These are phyloP conservation scores for Lentinula raphanica DNA, from an alignment of 768 basidiomycete genomes.

Conservation along the genomic window DNA sequence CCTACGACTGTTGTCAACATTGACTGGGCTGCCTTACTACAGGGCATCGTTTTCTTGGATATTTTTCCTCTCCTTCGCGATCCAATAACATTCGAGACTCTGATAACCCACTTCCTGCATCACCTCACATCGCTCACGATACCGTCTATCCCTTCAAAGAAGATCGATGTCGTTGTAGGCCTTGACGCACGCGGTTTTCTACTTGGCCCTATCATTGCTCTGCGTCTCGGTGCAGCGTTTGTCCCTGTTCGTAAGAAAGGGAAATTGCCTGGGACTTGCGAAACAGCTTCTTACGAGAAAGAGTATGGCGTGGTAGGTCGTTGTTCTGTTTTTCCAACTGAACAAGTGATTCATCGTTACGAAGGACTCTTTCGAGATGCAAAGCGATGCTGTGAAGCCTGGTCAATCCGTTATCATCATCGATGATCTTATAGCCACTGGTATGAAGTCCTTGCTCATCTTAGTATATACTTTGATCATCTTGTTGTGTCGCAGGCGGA, in stretches of 20 bases:
- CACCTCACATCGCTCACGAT: slow-evolving; percentile 80
- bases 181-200: slow-evolving; percentile 96
- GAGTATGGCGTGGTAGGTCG: slow-evolving; percentile 84
- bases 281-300: slow-evolving; percentile 75
- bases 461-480: not conserved
- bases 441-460: slow-evolving; percentile 33
- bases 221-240: slow-evolving; percentile 88
- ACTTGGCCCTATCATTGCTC: slow-evolving; percentile 86
- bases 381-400: slow-evolving; percentile 73
- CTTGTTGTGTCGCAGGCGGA: slow-evolving; percentile 51
- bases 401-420: slow-evolving; percentile 84
- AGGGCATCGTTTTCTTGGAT: slow-evolving; percentile 93
- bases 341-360: not conserved
- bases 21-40: too few relatives aligned
- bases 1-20: too few relatives aligned
- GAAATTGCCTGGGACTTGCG: slow-evolving; percentile 88
- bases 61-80: slow-evolving; percentile 90
- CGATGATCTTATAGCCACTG: slow-evolving; percentile 96
- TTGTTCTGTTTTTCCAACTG: not conserved
- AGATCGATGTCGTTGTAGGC: slow-evolving; percentile 90
- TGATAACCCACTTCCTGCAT: slow-evolving; percentile 84
- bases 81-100: slow-evolving; percentile 82
- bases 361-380: slow-evolving; percentile 97
- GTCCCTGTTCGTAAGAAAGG: slow-evolving; percentile 93
- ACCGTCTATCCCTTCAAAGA: slow-evolving; percentile 49